Conservation (phyloP, 2,329 filamentous ascomycete genomes). For the Cladosporium velox region DNA sequence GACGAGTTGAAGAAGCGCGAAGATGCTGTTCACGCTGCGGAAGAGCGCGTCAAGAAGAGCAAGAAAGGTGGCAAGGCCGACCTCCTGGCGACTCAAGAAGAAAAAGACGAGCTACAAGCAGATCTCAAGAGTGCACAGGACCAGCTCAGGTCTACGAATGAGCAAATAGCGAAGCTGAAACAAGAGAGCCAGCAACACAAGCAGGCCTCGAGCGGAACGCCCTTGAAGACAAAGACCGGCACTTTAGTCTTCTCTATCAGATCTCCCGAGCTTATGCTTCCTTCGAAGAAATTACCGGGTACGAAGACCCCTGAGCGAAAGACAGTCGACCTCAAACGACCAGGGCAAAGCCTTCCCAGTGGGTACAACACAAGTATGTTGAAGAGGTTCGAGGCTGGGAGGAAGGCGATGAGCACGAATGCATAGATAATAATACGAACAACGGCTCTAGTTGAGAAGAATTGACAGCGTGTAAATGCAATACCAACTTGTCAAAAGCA, state of each 20-base stretch:
- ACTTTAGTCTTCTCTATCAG: constrained; percentile 6
- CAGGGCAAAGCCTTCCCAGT: neutral
- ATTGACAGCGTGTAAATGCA: neutral
- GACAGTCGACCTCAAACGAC: neutral
- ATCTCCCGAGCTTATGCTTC: neutral
- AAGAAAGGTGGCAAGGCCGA: constrained; percentile 21
- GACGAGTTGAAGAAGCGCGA: constrained; percentile 21
- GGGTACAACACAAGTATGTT: constrained; percentile 8
- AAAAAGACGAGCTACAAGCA: neutral
- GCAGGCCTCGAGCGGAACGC: neutral
- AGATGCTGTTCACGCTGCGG: constrained; percentile 19
- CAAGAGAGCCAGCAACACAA: neutral
- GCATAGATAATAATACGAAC: neutral
- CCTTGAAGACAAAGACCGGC: neutral
- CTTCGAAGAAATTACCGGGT: neutral
- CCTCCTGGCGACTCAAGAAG: constrained; percentile 12
- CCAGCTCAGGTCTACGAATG: neutral
- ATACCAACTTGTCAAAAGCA: neutral
- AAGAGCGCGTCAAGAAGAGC: constrained; percentile 19
- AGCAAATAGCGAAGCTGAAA: neutral
- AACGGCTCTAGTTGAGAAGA: neutral
- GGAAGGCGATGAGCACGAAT: constrained; percentile 5
- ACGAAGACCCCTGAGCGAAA: neutral
- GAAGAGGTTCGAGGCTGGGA: constrained; percentile 12
- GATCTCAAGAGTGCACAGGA: neutral